A percentile compares a stretch with the other conserved stretches of the same genome.
Evolutionary conservation across 2,329 filamentous ascomycete genomes (phyloP).

Genomic region (Aureobasidium sp.): DNA sequence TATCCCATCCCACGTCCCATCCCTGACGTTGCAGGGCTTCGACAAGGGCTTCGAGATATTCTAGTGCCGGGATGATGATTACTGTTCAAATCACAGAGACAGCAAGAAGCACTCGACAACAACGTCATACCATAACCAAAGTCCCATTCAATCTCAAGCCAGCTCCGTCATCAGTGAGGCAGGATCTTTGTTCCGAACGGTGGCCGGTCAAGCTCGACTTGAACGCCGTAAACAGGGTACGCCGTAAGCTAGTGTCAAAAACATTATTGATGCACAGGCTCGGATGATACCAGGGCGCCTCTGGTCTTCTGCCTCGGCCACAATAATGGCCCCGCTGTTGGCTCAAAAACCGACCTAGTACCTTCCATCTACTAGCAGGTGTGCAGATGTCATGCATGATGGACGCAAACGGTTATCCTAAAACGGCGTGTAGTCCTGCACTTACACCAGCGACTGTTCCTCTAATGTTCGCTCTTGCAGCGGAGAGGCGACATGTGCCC

Average conservation of each 20-base stretch:
- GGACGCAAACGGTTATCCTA: not conserved
- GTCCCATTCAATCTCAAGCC: not conserved
- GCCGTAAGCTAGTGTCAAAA: not conserved
- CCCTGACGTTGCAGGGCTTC: not conserved
- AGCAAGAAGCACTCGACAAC: not conserved
- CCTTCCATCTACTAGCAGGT: too few relatives aligned
- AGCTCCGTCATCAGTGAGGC: not conserved
- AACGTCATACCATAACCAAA: not conserved
- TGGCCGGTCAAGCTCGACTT: not conserved
- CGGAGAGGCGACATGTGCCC: not conserved
- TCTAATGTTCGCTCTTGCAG: not conserved
- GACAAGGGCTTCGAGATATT: too few relatives aligned
- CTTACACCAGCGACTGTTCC: not conserved
- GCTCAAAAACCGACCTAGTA: slow-evolving; percentile 2
- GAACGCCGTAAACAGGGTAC: not conserved
- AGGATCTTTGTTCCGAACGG: not conserved
- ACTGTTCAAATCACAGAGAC: not conserved
- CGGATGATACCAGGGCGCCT: not conserved
- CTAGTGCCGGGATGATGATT: not conserved
- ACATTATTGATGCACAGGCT: not conserved
- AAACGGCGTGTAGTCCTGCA: not conserved
- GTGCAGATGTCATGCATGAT: slow-evolving; percentile 12
- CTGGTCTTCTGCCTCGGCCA: not conserved
- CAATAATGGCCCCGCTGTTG: slow-evolving; percentile 5
- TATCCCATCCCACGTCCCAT: not conserved